Percentiles rank a stretch among this genome's conserved stretches.
Conservation (phyloP, 2,329 filamentous ascomycete genomes). For the Exophiala oligosperma region DNA sequence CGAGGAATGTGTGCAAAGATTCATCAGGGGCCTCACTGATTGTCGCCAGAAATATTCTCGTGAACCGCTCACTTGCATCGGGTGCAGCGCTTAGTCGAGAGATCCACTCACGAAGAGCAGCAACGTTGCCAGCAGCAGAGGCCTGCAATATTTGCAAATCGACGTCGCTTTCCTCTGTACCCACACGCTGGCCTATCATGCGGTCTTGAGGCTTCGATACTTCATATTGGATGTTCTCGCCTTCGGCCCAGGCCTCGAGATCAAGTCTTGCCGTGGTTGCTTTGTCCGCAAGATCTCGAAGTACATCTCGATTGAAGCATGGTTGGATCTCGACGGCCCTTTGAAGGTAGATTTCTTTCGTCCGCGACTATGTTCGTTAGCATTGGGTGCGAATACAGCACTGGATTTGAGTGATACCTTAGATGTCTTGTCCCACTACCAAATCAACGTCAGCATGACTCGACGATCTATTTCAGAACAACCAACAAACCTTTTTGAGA, state of each 20-base stretch:
- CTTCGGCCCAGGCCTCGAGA: conserved; percentile 94
- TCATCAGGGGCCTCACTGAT: conserved; percentile 81
- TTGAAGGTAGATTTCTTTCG: conserved; percentile 95
- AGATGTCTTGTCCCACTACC: conserved; percentile 94
- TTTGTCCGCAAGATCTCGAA: conserved; percentile 94
- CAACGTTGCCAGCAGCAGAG: conserved; percentile 76
- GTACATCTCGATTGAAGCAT: conserved; percentile 96
- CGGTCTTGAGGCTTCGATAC: conserved; percentile 45
- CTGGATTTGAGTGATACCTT: conserved; percentile 58
- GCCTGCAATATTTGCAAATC: conserved; percentile 87
- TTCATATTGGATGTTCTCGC: conserved; percentile 86
- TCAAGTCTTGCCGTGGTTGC: conserved; percentile 95
- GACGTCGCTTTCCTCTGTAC: conserved; percentile 83
- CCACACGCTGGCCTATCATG: conserved; percentile 43
- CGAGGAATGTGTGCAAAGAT: conserved; percentile 72
- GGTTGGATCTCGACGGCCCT: conserved; percentile 96
- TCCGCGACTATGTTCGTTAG: conserved; percentile 68
- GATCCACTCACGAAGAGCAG: conserved; percentile 78
- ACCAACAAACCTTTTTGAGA: conserved; percentile 73
- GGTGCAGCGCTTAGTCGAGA: conserved; percentile 63
- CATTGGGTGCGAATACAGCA: conserved; percentile 9
- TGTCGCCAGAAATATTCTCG: conserved; percentile 84
- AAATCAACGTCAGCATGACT: conserved; percentile 3
- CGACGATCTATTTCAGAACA: conserved; percentile 15
- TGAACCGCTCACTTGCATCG: conserved; percentile 73